Evolutionary conservation across 768 basidiomycete genomes (phyloP).

Genomic region (Tricholoma flavovirens): DNA sequence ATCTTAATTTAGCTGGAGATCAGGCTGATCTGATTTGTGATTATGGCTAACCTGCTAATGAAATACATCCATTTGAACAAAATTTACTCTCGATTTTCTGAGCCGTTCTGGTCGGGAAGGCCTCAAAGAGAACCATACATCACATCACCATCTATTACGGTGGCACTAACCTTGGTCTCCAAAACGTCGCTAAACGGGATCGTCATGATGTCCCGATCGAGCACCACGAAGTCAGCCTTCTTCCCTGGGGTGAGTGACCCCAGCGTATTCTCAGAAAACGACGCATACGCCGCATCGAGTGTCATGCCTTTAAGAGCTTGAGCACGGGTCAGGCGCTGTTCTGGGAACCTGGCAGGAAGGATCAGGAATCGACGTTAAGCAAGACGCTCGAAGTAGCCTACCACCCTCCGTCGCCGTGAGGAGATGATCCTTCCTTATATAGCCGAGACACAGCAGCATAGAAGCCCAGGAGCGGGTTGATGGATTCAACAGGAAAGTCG

Average conservation of each 20-base stretch:
- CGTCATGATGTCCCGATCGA: conserved; percentile 76
- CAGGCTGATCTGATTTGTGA: no score
- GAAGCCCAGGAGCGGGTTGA: conserved; percentile 86
- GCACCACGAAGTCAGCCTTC: conserved; percentile 82
- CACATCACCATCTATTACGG: conserved; percentile 69
- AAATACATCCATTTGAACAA: neutral
- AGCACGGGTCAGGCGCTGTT: conserved; percentile 67
- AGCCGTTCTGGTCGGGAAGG: neutral
- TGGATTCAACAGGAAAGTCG: conserved; percentile 90
- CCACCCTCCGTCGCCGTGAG: conserved; percentile 84
- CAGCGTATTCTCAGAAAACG: conserved; percentile 63
- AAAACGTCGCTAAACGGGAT: conserved; percentile 58
- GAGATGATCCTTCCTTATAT: conserved; percentile 63
- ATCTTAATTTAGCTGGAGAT: no score
- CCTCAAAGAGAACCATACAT: conserved; percentile 43
- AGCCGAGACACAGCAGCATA: conserved; percentile 83
- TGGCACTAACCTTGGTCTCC: conserved; percentile 58
- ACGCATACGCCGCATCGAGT: conserved; percentile 81
- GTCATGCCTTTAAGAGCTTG: conserved; percentile 93
- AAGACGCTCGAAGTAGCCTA: conserved; percentile 26
- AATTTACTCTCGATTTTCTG: neutral
- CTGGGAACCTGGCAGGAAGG: conserved; percentile 54
- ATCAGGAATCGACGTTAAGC: neutral
- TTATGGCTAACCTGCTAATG: no score
- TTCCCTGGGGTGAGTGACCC: conserved; percentile 77